phyloP scores from a whole-genome alignment of 805 yeast genomes.

The Yamadazyma olivae region DNA sequence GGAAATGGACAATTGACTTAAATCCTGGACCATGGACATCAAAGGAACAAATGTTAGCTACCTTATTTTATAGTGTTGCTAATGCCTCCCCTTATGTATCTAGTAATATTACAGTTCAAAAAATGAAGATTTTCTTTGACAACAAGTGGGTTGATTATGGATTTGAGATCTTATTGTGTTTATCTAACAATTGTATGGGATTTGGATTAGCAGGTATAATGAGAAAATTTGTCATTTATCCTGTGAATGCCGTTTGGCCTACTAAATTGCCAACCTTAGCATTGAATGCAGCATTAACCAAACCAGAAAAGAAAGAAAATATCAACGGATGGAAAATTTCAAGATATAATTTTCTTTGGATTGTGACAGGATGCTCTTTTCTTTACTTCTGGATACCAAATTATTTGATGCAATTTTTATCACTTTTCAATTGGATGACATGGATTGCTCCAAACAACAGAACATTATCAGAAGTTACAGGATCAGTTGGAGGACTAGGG shows the following conservation, averaged over 20 bases:
- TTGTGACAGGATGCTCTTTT: conserved; percentile 24
- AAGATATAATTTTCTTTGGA: too few species aligned
- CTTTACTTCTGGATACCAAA: conserved; percentile 48
- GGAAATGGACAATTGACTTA: too few species aligned
- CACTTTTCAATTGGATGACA: conserved; percentile 51
- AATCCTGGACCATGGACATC: too few species aligned
- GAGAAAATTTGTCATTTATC: conserved; percentile 25
- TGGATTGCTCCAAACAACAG: too few species aligned
- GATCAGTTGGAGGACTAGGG: conserved; percentile 48
- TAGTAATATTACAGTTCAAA: conserved; percentile 23
- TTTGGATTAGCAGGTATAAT: conserved; percentile 28
- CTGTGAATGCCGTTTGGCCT: conserved; percentile 24
- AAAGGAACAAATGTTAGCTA: too few species aligned
- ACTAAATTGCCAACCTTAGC: conserved; percentile 14
- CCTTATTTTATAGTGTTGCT: too few species aligned
- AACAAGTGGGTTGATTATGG: conserved; percentile 30
- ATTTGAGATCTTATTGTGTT: conserved; percentile 19
- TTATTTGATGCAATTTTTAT: conserved; percentile 40
- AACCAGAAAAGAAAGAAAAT: too few species aligned
- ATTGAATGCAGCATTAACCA: too few species aligned
- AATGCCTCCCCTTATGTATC: conserved; percentile 23
- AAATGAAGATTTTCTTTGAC: too few species aligned
- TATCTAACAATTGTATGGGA: conserved; percentile 23
- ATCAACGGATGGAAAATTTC: too few species aligned
- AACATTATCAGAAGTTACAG: conserved; percentile 49